phyloP scores from a whole-genome alignment of 1,284 basidiomycete species.

The Pulveroboletus sp. region DNA sequence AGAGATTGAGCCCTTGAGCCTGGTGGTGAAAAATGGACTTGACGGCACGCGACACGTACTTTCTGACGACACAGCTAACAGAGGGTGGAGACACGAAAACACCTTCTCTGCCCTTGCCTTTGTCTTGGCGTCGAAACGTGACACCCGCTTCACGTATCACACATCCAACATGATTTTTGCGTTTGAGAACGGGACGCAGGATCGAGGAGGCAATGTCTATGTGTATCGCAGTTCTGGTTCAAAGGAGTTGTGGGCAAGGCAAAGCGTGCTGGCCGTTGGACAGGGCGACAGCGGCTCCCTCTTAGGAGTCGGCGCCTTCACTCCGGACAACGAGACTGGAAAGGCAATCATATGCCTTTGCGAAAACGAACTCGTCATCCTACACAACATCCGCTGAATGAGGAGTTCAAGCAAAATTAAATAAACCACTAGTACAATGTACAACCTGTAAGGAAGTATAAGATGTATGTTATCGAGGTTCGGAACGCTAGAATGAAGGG shows the following conservation, averaged over 20 bases:
- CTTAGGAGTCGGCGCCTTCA: constrained; percentile 71
- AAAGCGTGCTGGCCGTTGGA: constrained; percentile 75
- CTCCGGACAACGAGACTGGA: constrained; percentile 29
- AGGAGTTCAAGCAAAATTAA: constrained; percentile 22
- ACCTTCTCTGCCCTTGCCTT: constrained; percentile 91
- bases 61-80: constrained; percentile 20
- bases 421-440: constrained; percentile 38
- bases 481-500: constrained; percentile 27
- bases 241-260: constrained; percentile 64
- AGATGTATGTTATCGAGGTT: constrained; percentile 41
- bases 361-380: constrained; percentile 72
- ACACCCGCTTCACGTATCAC: constrained; percentile 83
- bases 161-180: constrained; percentile 61
- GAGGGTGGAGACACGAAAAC: constrained; percentile 69
- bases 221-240: constrained; percentile 65
- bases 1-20: constrained; percentile 38
- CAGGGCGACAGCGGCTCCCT: constrained; percentile 70
- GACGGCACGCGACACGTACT: constrained; percentile 79
- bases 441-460: constrained; percentile 41
- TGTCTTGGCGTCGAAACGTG: constrained; percentile 91
- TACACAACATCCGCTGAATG: constrained; percentile 47
- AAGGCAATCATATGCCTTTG: constrained; percentile 69
- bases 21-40: constrained; percentile 78
- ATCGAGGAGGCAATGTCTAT: constrained; percentile 78
- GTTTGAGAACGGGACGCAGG: constrained; percentile 73